Evolutionary conservation across 108 stramenopile species (phyloP).

Genomic region (Skeletonema grethae): DNA sequence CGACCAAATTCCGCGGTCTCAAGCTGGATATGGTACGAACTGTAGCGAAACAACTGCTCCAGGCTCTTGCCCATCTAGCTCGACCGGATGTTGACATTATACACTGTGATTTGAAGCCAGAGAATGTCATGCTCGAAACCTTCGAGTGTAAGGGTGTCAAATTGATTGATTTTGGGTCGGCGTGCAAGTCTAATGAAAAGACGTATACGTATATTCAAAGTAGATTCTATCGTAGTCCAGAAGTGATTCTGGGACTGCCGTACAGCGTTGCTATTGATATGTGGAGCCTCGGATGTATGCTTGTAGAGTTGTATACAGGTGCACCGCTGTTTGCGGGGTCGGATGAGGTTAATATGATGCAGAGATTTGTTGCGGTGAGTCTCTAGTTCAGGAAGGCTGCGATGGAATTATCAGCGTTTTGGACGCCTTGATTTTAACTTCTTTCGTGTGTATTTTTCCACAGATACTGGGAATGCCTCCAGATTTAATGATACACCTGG

Average conservation of each 20-base stretch:
- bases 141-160: constrained; percentile 48
- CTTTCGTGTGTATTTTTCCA: not conserved
- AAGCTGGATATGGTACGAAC: constrained; percentile 95
- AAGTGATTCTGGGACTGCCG: constrained; percentile 97
- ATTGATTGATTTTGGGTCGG: constrained; percentile 60
- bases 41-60: constrained; percentile 89
- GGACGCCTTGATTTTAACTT: not conserved
- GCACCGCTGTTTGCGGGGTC: constrained; percentile 96
- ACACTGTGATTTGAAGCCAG: constrained; percentile 85
- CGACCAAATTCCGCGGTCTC: constrained; percentile 96
- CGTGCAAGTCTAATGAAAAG: not conserved
- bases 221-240: constrained; percentile 97
- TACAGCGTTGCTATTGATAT: constrained; percentile 98
- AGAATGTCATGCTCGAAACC: constrained; percentile 71
- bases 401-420: not conserved
- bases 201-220: constrained; percentile 97
- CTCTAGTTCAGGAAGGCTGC: not conserved
- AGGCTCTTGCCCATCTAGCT: constrained; percentile 72
- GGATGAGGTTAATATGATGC: constrained; percentile 96
- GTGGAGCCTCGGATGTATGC: constrained; percentile 98
- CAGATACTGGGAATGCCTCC: constrained; percentile 90
- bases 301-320: constrained; percentile 99
- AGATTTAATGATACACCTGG: constrained; percentile 63
- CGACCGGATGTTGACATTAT: constrained; percentile 79
- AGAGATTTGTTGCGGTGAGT: constrained; percentile 90